phyloP scores from a whole-genome alignment of 192 early-diverging fungal genomes.

The Backusella tarrabulga region DNA sequence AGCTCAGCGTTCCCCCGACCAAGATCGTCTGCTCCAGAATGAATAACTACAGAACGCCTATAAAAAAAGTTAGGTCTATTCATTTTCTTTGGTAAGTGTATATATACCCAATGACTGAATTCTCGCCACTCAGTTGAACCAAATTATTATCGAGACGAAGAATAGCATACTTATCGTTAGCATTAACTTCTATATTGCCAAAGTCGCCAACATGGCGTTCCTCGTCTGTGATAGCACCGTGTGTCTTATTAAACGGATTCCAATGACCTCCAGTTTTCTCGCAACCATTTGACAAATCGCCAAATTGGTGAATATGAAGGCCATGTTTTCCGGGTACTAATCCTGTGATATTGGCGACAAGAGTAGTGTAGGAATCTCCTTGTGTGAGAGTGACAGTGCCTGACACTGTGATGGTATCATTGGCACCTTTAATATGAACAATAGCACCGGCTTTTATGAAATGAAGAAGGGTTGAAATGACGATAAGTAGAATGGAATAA shows the following conservation, averaged over 20 bases:
- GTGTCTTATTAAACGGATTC: slow-evolving; percentile 71
- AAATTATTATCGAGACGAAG: slow-evolving; percentile 54
- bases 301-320: slow-evolving; percentile 84
- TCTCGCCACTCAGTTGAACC: slow-evolving; percentile 70
- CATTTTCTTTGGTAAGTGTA: slow-evolving; percentile 16
- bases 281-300: slow-evolving; percentile 74
- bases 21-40: slow-evolving; percentile 83
- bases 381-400: slow-evolving; percentile 72
- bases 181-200: slow-evolving; percentile 73
- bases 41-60: slow-evolving; percentile 83
- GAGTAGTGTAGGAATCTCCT: slow-evolving; percentile 43
- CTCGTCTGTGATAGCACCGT: slow-evolving; percentile 66
- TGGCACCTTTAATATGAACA: slow-evolving; percentile 52
- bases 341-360: slow-evolving; percentile 58
- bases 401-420: slow-evolving; percentile 47
- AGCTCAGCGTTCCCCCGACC: slow-evolving; percentile 69
- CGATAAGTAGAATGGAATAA: slow-evolving; percentile 18
- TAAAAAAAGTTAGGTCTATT: slow-evolving; percentile 1
- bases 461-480: slow-evolving; percentile 59
- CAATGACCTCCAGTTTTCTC: slow-evolving; percentile 78
- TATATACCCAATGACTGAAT: slow-evolving; percentile 72
- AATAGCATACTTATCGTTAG: slow-evolving; percentile 57
- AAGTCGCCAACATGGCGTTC: slow-evolving; percentile 86
- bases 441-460: slow-evolving; percentile 54
- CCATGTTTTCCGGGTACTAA: slow-evolving; percentile 74